Conservation (phyloP, 192 early-diverging fungal species). For the Gaertneriomyces sp. region DNA sequence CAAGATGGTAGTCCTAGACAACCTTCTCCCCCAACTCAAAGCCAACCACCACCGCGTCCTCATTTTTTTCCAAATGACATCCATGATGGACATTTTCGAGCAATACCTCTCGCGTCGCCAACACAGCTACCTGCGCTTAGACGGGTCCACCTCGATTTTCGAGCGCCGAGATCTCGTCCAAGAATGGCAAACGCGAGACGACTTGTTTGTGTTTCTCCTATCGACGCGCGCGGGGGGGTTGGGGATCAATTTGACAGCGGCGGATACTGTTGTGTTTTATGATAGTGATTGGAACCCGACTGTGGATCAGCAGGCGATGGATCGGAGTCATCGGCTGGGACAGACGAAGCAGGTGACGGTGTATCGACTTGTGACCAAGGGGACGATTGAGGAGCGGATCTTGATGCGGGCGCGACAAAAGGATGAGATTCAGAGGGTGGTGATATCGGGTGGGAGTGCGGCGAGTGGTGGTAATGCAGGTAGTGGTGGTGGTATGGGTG, state of each 20-base stretch:
- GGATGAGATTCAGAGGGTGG: constrained; percentile 91
- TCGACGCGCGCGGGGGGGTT: constrained; percentile 31
- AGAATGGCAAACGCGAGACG: constrained; percentile 82
- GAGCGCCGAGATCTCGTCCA: constrained; percentile 89
- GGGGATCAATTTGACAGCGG: constrained; percentile 34
- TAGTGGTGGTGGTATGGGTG: too few relatives aligned
- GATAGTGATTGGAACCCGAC: constrained; percentile 75
- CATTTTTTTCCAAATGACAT: constrained; percentile 89
- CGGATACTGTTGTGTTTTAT: constrained; percentile 35
- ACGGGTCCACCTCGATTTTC: constrained; percentile 81
- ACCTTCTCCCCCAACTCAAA: constrained; percentile 70
- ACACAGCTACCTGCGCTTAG: constrained; percentile 83
- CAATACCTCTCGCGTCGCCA: constrained; percentile 85
- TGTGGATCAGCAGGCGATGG: constrained; percentile 87
- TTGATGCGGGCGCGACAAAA: constrained; percentile 78
- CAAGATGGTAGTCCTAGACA: constrained; percentile 79
- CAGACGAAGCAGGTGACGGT: constrained; percentile 84
- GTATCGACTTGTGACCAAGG: constrained; percentile 77
- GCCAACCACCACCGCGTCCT: constrained; percentile 77
- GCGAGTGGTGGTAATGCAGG: too few relatives aligned
- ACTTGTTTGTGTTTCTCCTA: constrained; percentile 64
- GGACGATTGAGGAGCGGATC: constrained; percentile 79
- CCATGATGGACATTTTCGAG: constrained; percentile 67
- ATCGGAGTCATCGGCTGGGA: constrained; percentile 88
- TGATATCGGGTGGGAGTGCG: constrained; percentile 75